phyloP scores from a whole-genome alignment of 2,329 filamentous ascomycete genomes.

The Penicillium expansum region DNA sequence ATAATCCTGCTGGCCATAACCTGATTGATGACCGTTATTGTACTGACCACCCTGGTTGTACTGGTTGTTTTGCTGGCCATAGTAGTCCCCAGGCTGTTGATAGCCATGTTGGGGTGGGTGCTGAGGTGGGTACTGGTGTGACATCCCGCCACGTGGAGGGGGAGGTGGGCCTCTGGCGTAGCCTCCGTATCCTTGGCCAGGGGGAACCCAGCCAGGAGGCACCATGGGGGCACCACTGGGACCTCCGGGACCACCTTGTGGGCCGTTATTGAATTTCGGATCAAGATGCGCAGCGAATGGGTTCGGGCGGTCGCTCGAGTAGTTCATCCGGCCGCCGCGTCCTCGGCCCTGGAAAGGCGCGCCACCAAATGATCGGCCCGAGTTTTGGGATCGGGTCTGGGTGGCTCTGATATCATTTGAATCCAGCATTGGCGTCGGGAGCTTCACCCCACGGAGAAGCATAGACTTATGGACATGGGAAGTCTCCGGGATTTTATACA shows the following conservation, averaged over 20 bases:
- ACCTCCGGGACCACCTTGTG: slow-evolving; percentile 29
- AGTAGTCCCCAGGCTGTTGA: slow-evolving; percentile 18
- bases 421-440: slow-evolving; percentile 69
- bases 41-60: slow-evolving; percentile 19
- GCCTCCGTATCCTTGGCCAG: slow-evolving; percentile 28
- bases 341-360: slow-evolving; percentile 56
- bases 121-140: slow-evolving; percentile 23
- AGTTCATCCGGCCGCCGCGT: slow-evolving; percentile 54
- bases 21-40: slow-evolving; percentile 16
- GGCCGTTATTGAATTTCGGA: slow-evolving; percentile 41
- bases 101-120: slow-evolving; percentile 20
- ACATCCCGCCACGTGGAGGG: slow-evolving; percentile 38
- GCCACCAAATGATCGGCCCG: slow-evolving; percentile 69
- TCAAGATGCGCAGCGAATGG: slow-evolving; percentile 50
- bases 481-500: slow-evolving; percentile 77
- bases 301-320: slow-evolving; percentile 46
- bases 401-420: slow-evolving; percentile 72
- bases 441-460: slow-evolving; percentile 78
- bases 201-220: slow-evolving; percentile 37
- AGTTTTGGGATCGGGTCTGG: slow-evolving; percentile 61
- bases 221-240: slow-evolving; percentile 32
- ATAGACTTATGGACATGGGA: slow-evolving; percentile 84
- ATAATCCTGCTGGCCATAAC: slow-evolving; percentile 26
- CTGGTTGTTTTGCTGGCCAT: slow-evolving; percentile 19
- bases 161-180: slow-evolving; percentile 40